Conservation (phyloP, 805 yeast species). For the Candida silvatica region DNA sequence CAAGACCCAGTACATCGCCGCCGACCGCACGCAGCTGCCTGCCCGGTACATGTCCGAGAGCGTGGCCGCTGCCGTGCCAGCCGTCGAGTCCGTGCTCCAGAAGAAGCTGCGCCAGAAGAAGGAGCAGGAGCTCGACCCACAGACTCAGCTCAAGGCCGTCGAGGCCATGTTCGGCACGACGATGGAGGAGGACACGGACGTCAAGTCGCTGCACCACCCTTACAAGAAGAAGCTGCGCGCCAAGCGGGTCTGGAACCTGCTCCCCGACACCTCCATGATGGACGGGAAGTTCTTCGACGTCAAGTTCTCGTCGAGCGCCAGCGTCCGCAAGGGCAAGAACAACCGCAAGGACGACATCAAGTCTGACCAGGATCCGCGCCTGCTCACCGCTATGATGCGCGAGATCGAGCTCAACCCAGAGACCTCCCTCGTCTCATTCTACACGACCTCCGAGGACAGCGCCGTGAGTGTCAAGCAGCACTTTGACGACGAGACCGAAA, state of each 20-base stretch:
- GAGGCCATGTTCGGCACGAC: slow-evolving; percentile 69
- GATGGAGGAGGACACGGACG: slow-evolving; percentile 28
- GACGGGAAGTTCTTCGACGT: slow-evolving; percentile 66
- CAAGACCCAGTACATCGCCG: slow-evolving; percentile 88
- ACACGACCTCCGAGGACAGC: slow-evolving; percentile 36
- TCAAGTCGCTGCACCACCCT: slow-evolving; percentile 61
- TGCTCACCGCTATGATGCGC: slow-evolving; percentile 59
- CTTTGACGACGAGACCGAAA: slow-evolving; percentile 40
- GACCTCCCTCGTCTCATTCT: slow-evolving; percentile 63
- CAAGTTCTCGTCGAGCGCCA: slow-evolving; percentile 54
- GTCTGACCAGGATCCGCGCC: slow-evolving; percentile 24
- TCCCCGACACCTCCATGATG: slow-evolving; percentile 88
- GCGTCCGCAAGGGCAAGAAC: slow-evolving; percentile 29
- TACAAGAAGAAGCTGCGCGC: slow-evolving; percentile 65
- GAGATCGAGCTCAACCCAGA: slow-evolving; percentile 66
- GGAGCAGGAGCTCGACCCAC: slow-evolving; percentile 43
- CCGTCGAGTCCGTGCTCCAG: slow-evolving; percentile 14
- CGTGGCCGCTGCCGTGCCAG: slow-evolving; percentile 10
- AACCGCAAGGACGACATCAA: slow-evolving; percentile 25
- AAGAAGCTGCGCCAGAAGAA: slow-evolving; percentile 18
- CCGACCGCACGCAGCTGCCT: slow-evolving; percentile 32
- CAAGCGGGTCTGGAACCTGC: slow-evolving; percentile 65
- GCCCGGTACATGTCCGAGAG: slow-evolving; percentile 5
- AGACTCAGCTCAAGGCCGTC: slow-evolving; percentile 54
- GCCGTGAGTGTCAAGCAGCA: slow-evolving; percentile 33